Evolutionary conservation across 208 protist genomes (phyloP), one percentile per base, ranked within the genome.

Genomic region (Acanthamoeba triangularis): DNA sequence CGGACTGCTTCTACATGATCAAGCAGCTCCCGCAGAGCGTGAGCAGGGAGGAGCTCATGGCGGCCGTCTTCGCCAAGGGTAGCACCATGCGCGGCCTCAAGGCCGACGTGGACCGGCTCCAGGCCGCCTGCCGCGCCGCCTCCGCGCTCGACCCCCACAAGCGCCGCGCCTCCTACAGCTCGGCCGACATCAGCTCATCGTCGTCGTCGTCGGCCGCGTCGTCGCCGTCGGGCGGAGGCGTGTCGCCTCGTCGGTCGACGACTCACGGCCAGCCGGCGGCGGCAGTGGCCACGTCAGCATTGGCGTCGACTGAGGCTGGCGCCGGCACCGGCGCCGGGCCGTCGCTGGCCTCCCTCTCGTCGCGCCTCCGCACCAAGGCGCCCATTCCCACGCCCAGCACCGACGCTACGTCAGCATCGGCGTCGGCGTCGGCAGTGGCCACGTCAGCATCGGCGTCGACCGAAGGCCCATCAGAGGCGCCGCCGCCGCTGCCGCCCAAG

Each of bases 1-100:
- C 85, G 18, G 85, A 92, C 63, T 76, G 59, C 85, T 92, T 92
- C 85, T 92, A 52, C 35, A 76, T 92, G 85, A 92, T 92, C 85
- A 92, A 92, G 63, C 59, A 92, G 63, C 63, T 92, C 0, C 85
- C 85, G 59, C 85, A 92, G 63, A 65, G 63, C 44, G 85, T 92
- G 33, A 52, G 37, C 63, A 92, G 47, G 85, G 63, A 52, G 28
- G 85, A 92, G 85, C 63, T 92, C 33, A 69, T 92, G 85, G 85
- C 54, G 16, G 59, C 63, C 3, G 54, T 74, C 47, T 92, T 92
- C 30, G 56, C 85, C 33, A 92, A 92, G 63, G 76, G 76, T 0
- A 54, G 35, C 33, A 47, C 41, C 54, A 92, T 92, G 85, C 54
- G 85, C 35, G 54, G 56, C 41, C 30, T 92, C 54, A 20, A 41